These are phyloP conservation scores for Russula dissimulans DNA, from an alignment of 768 basidiomycete genomes.

Conservation along the genomic window DNA sequence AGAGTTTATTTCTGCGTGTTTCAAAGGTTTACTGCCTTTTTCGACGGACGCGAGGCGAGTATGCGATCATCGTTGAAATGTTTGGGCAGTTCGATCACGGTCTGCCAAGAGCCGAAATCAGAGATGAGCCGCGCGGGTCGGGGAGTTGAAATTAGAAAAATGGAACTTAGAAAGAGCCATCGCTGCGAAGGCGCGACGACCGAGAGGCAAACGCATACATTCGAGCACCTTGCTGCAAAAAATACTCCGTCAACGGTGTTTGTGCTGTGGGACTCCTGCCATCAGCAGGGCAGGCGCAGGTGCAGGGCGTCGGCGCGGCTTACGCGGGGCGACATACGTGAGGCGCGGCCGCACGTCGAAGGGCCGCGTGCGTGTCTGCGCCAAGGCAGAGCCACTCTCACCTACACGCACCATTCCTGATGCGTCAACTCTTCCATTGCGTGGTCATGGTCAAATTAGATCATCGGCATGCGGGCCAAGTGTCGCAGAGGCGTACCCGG, in stretches of 20 bases:
- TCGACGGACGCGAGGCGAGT: not conserved
- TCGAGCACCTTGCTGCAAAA: slow-evolving; percentile 47
- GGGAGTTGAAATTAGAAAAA: not conserved
- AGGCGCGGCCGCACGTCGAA: slow-evolving; percentile 73
- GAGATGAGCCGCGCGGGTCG: slow-evolving; percentile 8
- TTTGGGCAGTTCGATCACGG: not conserved
- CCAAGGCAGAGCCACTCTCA: slow-evolving; percentile 56
- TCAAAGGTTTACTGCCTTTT: not conserved
- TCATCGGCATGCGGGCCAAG: not conserved
- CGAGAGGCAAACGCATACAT: slow-evolving; percentile 43
- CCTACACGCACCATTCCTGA: slow-evolving; percentile 33
- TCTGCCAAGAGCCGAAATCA: slow-evolving; percentile 8
- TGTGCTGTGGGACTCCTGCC: slow-evolving; percentile 27
- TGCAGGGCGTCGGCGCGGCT: slow-evolving; percentile 25
- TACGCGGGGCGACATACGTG: slow-evolving; percentile 74
- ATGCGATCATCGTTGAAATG: not conserved
- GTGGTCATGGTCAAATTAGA: slow-evolving; percentile 20
- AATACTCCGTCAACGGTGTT: slow-evolving; percentile 48
- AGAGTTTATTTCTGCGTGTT: not conserved
- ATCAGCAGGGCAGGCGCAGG: slow-evolving; percentile 7
- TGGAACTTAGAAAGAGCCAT: slow-evolving; percentile 20
- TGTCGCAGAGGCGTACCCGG: slow-evolving; percentile 45
- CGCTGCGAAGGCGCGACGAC: slow-evolving; percentile 16
- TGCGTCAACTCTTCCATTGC: slow-evolving; percentile 43
- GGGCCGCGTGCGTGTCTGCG: slow-evolving; percentile 58